Evolutionary conservation across 1,284 basidiomycete species (phyloP).

Genomic region (Prillingera fragicola): DNA sequence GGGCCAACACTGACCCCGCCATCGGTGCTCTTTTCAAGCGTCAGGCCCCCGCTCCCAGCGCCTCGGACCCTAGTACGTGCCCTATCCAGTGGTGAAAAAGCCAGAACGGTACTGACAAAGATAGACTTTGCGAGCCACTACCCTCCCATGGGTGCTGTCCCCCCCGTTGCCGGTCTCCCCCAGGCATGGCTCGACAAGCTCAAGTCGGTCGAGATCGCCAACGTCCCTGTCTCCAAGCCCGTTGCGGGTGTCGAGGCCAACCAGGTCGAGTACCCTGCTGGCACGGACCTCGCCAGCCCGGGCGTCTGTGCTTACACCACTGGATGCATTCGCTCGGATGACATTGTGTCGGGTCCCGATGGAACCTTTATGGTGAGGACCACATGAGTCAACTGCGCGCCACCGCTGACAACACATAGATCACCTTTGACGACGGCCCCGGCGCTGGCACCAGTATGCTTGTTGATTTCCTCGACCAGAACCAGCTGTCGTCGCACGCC

Average conservation of each 20-base stretch:
- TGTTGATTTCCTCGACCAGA: slow-evolving; percentile 50
- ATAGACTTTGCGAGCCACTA: slow-evolving; percentile 30
- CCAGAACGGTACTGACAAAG: background rate
- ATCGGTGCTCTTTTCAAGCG: slow-evolving; percentile 1
- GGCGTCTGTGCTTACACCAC: slow-evolving; percentile 41
- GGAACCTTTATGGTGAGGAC: slow-evolving; percentile 31
- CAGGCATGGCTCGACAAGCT: slow-evolving; percentile 41
- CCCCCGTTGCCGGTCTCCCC: slow-evolving; percentile 25
- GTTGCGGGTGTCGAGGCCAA: background rate
- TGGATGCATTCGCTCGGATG: slow-evolving; percentile 24
- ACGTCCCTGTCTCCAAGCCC: slow-evolving; percentile 22
- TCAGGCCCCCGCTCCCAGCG: background rate
- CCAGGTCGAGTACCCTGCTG: slow-evolving; percentile 3
- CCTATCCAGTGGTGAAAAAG: background rate
- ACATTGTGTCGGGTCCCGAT: slow-evolving; percentile 31
- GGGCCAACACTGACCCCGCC: background rate
- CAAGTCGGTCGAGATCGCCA: slow-evolving; percentile 23
- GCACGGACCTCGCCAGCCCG: slow-evolving; percentile 1
- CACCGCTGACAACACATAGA: slow-evolving; percentile 15
- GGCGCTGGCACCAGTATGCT: slow-evolving; percentile 49
- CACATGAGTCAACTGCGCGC: too few relatives aligned
- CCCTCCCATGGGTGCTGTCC: slow-evolving; percentile 27
- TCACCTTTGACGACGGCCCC: slow-evolving; percentile 52
- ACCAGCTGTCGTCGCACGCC: slow-evolving; percentile 49
- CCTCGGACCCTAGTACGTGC: background rate